Evolutionary conservation across 1,284 basidiomycete genomes (phyloP).

Genomic region (Pyrrhoderma lamaoense): DNA sequence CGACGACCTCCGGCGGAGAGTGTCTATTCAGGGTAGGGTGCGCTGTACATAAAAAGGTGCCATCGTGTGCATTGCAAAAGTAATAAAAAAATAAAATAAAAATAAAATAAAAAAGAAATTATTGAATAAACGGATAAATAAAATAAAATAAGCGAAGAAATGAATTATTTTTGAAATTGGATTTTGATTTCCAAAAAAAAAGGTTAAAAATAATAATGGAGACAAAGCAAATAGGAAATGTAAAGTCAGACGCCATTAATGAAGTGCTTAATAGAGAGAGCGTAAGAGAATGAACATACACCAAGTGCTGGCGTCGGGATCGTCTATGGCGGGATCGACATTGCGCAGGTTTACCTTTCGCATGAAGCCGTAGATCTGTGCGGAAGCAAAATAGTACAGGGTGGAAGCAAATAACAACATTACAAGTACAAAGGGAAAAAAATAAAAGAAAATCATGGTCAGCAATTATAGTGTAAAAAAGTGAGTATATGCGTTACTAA

Average conservation of each 20-base stretch:
- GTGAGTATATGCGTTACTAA: conserved; percentile 19
- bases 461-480: conserved; percentile 15
- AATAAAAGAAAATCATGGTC: conserved; percentile 2
- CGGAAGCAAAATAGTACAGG: conserved; percentile 20
- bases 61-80: background rate
- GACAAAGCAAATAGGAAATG: background rate
- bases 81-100: too few species aligned
- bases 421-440: conserved; percentile 19
- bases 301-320: conserved; percentile 91
- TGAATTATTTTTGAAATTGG: background rate
- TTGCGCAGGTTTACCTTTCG: conserved; percentile 88
- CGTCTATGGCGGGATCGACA: conserved; percentile 85
- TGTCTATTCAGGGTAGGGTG: conserved; percentile 83
- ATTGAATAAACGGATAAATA: too few species aligned
- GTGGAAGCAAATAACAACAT: conserved; percentile 28
- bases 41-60: conserved; percentile 37
- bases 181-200: too few species aligned
- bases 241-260: background rate
- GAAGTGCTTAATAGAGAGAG: background rate
- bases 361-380: conserved; percentile 91
- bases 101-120: too few species aligned
- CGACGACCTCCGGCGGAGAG: conserved; percentile 78
- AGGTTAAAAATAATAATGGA: conserved; percentile 6
- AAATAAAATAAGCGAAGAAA: too few species aligned
- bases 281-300: conserved; percentile 46